Evolutionary conservation across 345 rosid species (phyloP).

Genomic region (Eucalyptus marginata): DNA sequence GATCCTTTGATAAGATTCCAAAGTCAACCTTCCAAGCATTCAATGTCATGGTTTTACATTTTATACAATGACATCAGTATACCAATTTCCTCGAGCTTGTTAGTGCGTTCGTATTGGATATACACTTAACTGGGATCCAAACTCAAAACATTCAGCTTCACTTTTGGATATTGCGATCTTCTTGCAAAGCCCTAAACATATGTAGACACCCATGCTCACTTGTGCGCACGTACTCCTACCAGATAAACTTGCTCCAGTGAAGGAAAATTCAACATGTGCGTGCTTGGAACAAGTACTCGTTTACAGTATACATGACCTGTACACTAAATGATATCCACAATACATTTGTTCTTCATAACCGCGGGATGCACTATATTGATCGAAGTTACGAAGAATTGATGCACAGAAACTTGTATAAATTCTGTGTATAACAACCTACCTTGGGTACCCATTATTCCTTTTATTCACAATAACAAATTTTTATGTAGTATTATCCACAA

Average conservation of each 20-base stretch:
- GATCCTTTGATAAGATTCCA: neutral
- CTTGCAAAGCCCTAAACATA: neutral
- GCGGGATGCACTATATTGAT: neutral
- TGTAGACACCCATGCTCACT: neutral
- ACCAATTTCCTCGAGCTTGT: neutral
- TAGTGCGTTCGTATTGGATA: neutral
- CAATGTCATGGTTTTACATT: neutral
- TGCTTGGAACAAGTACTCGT: neutral
- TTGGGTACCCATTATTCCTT: neutral
- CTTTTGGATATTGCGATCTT: neutral
- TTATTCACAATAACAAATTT: no score
- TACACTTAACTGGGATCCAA: neutral
- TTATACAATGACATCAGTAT: neutral
- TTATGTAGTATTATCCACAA: neutral
- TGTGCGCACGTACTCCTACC: neutral
- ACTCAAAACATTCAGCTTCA: neutral
- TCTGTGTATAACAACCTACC: neutral
- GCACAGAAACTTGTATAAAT: neutral
- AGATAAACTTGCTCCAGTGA: neutral
- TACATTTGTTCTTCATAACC: neutral
- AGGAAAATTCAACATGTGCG: neutral
- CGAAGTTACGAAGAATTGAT: neutral
- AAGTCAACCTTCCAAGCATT: neutral
- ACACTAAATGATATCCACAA: neutral
- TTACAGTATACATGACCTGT: neutral